Evolutionary conservation across 768 basidiomycete genomes (phyloP).

Genomic region (Royoungia palumana): DNA sequence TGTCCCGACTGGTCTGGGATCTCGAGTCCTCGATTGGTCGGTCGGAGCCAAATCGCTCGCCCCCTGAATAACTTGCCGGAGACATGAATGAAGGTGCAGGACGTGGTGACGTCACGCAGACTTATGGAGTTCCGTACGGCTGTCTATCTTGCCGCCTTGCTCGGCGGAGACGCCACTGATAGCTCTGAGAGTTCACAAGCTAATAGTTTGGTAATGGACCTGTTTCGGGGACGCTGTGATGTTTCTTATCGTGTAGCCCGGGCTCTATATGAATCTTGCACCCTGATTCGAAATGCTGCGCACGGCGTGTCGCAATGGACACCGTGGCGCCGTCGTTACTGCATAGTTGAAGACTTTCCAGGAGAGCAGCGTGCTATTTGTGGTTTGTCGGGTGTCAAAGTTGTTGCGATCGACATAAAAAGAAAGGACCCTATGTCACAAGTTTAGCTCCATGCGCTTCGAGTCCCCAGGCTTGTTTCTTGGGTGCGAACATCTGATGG

Average conservation of each 20-base stretch:
- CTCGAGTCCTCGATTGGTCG: background rate
- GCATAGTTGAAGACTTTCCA: background rate
- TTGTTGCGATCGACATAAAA: constrained; percentile 8
- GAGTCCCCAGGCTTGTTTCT: constrained; percentile 9
- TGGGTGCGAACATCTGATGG: constrained; percentile 11
- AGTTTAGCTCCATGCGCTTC: constrained; percentile 9
- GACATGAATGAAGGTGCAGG: background rate
- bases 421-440: constrained; percentile 24
- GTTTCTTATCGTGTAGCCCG: background rate
- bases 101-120: constrained; percentile 3
- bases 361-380: background rate
- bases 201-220: constrained; percentile 6
- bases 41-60: background rate
- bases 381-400: background rate
- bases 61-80: background rate
- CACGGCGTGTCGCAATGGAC: background rate
- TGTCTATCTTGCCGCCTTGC: background rate
- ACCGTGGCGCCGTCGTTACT: background rate
- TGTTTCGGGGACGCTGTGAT: background rate
- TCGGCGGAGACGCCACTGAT: constrained; percentile 6
- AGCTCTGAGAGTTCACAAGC: background rate
- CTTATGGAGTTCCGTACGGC: background rate
- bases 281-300: background rate
- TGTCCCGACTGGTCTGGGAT: background rate
- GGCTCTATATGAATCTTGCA: background rate